phyloP scores from a whole-genome alignment of 192 early-diverging fungal genomes.

The Coemansia sp. region DNA sequence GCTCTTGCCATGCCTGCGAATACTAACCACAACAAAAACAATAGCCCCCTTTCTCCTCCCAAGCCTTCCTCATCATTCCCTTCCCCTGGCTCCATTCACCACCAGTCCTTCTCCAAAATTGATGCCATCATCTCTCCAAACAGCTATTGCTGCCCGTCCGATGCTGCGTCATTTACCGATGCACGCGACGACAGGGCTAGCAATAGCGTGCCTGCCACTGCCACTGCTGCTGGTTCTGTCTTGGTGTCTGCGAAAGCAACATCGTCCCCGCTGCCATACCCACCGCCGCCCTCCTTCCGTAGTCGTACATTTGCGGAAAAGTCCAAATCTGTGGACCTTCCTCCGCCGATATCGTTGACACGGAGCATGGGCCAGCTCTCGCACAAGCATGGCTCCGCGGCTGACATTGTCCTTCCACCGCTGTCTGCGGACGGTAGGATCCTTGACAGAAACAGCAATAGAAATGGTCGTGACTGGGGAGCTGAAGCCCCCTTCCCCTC shows the following conservation, averaged over 20 bases:
- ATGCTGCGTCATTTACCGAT: background rate
- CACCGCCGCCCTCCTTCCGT: background rate
- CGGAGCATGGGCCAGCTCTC: constrained; percentile 13
- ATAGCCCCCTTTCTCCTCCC: constrained; percentile 6
- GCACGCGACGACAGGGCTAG: constrained; percentile 1
- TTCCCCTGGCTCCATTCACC: background rate
- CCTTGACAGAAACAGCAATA: background rate
- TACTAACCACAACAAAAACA: constrained; percentile 13
- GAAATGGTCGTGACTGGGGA: constrained; percentile 18
- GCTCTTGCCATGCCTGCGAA: constrained; percentile 4
- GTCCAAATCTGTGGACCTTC: constrained; percentile 6
- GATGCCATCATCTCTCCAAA: background rate
- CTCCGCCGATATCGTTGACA: constrained; percentile 10
- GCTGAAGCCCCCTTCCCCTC: constrained; percentile 33
- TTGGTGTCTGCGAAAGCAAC: background rate
- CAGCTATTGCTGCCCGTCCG: background rate
- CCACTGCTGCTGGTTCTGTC: background rate
- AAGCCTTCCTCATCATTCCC: constrained; percentile 6
- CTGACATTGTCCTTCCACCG: constrained; percentile 24
- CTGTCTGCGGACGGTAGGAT: constrained; percentile 31
- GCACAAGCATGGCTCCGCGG: background rate
- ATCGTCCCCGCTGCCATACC: background rate
- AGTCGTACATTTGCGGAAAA: constrained; percentile 7
- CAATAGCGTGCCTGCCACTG: background rate
- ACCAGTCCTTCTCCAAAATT: constrained; percentile 5